A percentile compares a stretch with the other conserved stretches of the same genome.
These are phyloP conservation scores for Hirschfeldia incana DNA, from an alignment of 345 rosid genomes.

Conservation along the genomic window DNA sequence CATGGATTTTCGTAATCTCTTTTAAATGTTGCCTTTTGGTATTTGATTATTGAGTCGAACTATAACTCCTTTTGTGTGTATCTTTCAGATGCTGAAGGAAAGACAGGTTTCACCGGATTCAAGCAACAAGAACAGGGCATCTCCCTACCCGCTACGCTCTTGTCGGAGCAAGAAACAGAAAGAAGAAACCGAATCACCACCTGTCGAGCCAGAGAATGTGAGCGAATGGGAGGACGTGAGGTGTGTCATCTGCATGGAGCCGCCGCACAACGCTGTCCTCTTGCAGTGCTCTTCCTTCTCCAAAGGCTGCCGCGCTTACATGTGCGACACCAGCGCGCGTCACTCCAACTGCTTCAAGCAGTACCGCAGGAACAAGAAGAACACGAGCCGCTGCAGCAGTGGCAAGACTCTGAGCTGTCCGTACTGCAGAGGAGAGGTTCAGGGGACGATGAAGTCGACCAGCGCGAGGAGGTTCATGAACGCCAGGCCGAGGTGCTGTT, in stretches of 20 bases:
- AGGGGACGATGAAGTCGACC: constrained; percentile 47
- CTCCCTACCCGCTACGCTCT: constrained; percentile 57
- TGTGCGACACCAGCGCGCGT: constrained; percentile 69
- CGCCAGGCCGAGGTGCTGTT: constrained; percentile 54
- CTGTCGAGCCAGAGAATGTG: constrained; percentile 38
- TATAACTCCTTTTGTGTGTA: constrained; percentile 7
- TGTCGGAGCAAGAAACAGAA: constrained; percentile 37
- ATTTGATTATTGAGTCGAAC: background rate
- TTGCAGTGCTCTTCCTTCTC: constrained; percentile 59
- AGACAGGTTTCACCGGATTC: constrained; percentile 38
- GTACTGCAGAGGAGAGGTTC: constrained; percentile 59
- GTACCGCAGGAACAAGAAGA: constrained; percentile 41
- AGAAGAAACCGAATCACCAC: constrained; percentile 35
- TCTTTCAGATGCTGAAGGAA: constrained; percentile 54
- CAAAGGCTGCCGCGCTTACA: constrained; percentile 71
- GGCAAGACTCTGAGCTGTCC: constrained; percentile 50
- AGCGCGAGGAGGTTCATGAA: constrained; percentile 58
- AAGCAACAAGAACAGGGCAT: constrained; percentile 41
- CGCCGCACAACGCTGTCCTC: constrained; percentile 74
- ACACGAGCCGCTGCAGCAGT: background rate
- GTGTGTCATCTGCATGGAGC: constrained; percentile 80
- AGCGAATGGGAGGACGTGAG: constrained; percentile 65
- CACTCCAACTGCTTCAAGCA: constrained; percentile 73
- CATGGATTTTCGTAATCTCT: background rate
- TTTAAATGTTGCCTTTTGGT: background rate